Conservation (phyloP, 2,329 filamentous ascomycete genomes). For the Exophiala alcalophila region DNA sequence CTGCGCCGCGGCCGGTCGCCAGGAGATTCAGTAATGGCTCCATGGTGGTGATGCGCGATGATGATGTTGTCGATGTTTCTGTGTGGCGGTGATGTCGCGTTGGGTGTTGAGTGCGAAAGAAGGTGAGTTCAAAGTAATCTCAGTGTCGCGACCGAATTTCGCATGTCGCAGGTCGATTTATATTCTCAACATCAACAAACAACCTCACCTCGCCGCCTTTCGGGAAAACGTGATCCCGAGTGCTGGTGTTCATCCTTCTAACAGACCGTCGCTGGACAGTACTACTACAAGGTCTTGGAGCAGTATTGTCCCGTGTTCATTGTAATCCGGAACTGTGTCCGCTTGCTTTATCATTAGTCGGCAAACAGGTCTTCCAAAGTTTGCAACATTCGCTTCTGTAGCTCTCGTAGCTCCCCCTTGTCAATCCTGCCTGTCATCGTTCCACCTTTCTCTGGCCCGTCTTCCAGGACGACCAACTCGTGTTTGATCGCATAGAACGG, state of each 20-base stretch:
- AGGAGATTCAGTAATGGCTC: conserved; percentile 3
- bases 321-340: no score
- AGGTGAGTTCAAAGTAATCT: no score
- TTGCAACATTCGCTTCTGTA: conserved; percentile 50
- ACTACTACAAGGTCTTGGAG: no score
- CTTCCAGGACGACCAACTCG: conserved; percentile 41
- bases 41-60: no score
- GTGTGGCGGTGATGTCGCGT: background rate
- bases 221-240: no score
- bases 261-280: no score
- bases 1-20: conserved; percentile 2
- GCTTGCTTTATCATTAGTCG: conserved; percentile 25
- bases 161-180: no score
- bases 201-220: no score
- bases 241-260: no score
- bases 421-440: conserved; percentile 35
- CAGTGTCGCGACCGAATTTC: no score
- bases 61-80: background rate
- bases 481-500: conserved; percentile 58
- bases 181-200: no score
- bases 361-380: conserved; percentile 51
- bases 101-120: conserved; percentile 1
- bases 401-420: conserved; percentile 41
- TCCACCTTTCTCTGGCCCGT: conserved; percentile 22
- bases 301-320: no score